Base-by-base conservation (phyloP, 768 basidiomycete genomes). In the Serendipita indica region DNA sequence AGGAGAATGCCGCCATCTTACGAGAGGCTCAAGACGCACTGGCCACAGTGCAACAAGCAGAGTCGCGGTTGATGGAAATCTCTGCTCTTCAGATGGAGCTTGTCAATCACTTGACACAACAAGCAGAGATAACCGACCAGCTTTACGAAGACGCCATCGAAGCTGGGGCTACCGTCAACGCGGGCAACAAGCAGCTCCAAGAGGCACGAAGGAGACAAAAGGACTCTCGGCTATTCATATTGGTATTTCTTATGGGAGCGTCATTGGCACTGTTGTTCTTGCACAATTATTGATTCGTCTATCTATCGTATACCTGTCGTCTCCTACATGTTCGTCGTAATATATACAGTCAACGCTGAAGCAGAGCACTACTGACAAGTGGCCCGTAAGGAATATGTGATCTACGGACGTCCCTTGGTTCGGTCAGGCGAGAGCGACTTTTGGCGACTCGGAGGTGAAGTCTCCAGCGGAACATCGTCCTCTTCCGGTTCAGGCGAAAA, bases 81-180 rank as follows among this genome's bases (percentile, higher is more conserved):
- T 88, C 88, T 64, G 79, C 86, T 39, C 72, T 99, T 60, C 96
- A 99, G 74, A 84, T 87, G 73, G 89, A 97, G 69, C 76, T 99
- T 63, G 82, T 96, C 54, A 74, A 79, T 13, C 91, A 97, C 67
- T 76, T 99, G 37, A 84, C 86, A 33, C 79, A 75, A 65, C 96
- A 99, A 75, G 86, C 86, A 2, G 93, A 93, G 72, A 70, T 92
- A 63, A 91, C 92, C 7, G 93, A 98, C 65, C 82, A 89, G 69
- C 72, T 99, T 61, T 96, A 90, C 67, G 91, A 96, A 64, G 94
- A 99, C 66, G 93, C 91, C 6, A 84, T 96, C 58, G 80, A 85
- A 1, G 88, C 87, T 28, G 85, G 89, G 10, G 82, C 80, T 5
- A 86, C 82, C 46, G 83, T 97, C 35, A 86, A 87, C 64, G 87